phyloP scores from a whole-genome alignment of 2,329 filamentous ascomycete genomes.

The Tricladium varicosporioides region DNA sequence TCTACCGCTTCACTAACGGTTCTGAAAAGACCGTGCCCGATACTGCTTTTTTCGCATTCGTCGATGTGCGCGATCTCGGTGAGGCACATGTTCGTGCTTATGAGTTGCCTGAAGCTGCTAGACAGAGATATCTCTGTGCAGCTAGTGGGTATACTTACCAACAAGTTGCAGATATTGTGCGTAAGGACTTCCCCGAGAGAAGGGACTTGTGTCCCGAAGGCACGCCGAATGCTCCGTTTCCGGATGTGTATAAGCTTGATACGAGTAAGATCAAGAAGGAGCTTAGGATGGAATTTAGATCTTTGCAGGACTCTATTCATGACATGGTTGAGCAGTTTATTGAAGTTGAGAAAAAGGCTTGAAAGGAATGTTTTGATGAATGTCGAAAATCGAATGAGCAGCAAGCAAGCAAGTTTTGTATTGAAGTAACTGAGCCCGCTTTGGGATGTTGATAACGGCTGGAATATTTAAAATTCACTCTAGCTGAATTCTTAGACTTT shows the following conservation, averaged over 20 bases:
- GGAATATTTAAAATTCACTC: too few relatives aligned
- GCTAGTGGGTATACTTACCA: slow-evolving; percentile 59
- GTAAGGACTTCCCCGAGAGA: slow-evolving; percentile 51
- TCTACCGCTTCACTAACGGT: slow-evolving; percentile 65
- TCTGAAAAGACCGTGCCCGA: slow-evolving; percentile 52
- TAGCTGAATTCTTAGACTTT: too few relatives aligned
- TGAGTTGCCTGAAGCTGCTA: slow-evolving; percentile 52
- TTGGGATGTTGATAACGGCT: too few relatives aligned
- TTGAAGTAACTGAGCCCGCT: too few relatives aligned
- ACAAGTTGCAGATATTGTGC: slow-evolving; percentile 53
- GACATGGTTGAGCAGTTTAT: slow-evolving; percentile 26
- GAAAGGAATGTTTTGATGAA: slow-evolving; percentile 6
- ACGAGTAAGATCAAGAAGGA: slow-evolving; percentile 25
- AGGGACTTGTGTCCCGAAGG: slow-evolving; percentile 44
- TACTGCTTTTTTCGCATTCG: slow-evolving; percentile 47
- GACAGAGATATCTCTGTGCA: slow-evolving; percentile 61
- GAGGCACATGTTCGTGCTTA: slow-evolving; percentile 57
- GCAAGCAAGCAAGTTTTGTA: too few relatives aligned
- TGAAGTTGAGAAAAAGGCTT: slow-evolving; percentile 23
- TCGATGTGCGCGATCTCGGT: slow-evolving; percentile 60
- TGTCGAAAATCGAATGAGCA: not conserved
- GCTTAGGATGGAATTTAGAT: slow-evolving; percentile 26
- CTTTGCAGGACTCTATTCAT: slow-evolving; percentile 21
- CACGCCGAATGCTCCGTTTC: slow-evolving; percentile 8
- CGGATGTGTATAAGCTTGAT: slow-evolving; percentile 23